Evolutionary conservation across 169 alveolate genomes (phyloP).

Genomic region (Toxoplasma gondii): DNA sequence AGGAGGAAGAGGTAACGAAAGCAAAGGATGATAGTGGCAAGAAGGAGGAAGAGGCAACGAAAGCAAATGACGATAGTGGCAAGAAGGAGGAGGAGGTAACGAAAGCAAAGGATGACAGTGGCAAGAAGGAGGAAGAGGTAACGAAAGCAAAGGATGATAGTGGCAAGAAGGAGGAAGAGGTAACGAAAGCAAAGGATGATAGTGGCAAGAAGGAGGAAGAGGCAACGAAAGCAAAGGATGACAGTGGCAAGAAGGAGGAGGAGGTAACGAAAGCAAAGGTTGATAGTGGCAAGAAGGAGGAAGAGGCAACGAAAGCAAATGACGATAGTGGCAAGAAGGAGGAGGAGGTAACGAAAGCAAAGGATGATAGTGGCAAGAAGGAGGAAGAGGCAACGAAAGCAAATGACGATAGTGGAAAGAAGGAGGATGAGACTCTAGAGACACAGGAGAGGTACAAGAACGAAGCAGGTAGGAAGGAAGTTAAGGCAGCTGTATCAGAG

Average conservation of each 20-base stretch:
- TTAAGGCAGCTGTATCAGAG: background rate
- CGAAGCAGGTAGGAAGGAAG: background rate
- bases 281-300: background rate
- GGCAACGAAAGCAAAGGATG: background rate
- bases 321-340: background rate
- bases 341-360: background rate
- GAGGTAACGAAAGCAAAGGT: background rate
- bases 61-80: no score
- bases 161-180: background rate
- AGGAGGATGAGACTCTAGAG: background rate
- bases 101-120: no score
- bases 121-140: no score
- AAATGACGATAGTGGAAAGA: background rate
- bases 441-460: background rate
- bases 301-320: background rate
- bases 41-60: no score
- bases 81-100: no score
- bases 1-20: no score
- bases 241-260: background rate
- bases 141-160: background rate
- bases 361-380: background rate
- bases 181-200: background rate
- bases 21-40: no score
- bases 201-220: background rate
- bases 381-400: background rate